These are phyloP conservation scores for Aspergillus eucalypticola DNA, from an alignment of 2,329 filamentous ascomycete species.

Conservation along the genomic window DNA sequence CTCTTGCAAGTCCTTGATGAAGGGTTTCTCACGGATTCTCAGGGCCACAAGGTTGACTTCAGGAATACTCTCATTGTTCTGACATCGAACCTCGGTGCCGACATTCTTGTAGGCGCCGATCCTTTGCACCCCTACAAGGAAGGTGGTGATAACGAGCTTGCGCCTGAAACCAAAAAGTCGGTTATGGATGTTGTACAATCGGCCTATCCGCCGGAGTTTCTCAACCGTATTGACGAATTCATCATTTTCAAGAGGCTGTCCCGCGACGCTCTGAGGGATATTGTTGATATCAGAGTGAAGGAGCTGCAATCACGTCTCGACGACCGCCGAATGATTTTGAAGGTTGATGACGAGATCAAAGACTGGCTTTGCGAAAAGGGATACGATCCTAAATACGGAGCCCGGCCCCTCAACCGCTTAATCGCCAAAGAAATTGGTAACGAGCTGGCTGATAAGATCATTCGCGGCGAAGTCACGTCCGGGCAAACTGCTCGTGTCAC, in stretches of 20 bases:
- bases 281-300: conserved; percentile 85
- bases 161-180: conserved; percentile 69
- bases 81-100: conserved; percentile 90
- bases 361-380: conserved; percentile 86
- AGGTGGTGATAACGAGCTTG: conserved; percentile 66
- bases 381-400: conserved; percentile 89
- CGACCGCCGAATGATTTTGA: conserved; percentile 77
- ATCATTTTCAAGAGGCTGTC: conserved; percentile 92
- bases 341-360: conserved; percentile 70
- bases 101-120: conserved; percentile 80
- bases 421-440: conserved; percentile 91
- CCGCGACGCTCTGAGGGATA: conserved; percentile 75
- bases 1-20: conserved; percentile 94
- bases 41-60: conserved; percentile 97
- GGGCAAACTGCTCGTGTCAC: conserved; percentile 72
- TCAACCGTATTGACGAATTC: conserved; percentile 95
- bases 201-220: conserved; percentile 83
- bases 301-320: conserved; percentile 83
- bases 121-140: conserved; percentile 64
- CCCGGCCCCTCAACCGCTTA: conserved; percentile 83
- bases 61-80: conserved; percentile 94
- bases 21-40: conserved; percentile 90
- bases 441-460: conserved; percentile 85
- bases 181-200: conserved; percentile 85
- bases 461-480: conserved; percentile 74